phyloP scores from a whole-genome alignment of 2,329 filamentous ascomycete species.

The Sporothrix curviconia region DNA sequence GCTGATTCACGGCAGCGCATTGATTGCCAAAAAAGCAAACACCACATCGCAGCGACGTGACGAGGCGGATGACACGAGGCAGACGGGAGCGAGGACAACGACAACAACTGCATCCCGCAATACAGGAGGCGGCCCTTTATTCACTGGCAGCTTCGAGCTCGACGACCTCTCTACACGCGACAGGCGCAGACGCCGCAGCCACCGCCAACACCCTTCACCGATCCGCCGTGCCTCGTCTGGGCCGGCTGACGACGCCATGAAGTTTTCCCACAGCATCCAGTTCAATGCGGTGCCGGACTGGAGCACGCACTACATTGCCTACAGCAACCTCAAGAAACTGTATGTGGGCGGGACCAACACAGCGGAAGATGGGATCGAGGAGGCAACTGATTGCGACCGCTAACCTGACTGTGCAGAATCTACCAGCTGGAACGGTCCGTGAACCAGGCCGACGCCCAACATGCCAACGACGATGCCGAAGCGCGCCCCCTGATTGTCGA shows the following conservation, averaged over 20 bases:
- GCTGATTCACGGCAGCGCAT: background rate
- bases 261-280: slow-evolving; percentile 98
- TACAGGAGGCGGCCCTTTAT: background rate
- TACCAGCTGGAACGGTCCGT: slow-evolving; percentile 87
- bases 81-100: background rate
- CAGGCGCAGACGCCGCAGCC: background rate
- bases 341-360: slow-evolving; percentile 29
- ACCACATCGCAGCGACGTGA: background rate
- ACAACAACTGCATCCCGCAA: background rate
- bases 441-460: slow-evolving; percentile 50
- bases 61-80: background rate
- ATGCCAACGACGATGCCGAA: slow-evolving; percentile 65
- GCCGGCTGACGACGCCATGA: slow-evolving; percentile 61
- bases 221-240: slow-evolving; percentile 18
- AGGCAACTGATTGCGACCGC: background rate
- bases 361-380: no score
- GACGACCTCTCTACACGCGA: background rate
- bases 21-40: background rate
- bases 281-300: slow-evolving; percentile 99
- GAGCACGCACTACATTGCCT: slow-evolving; percentile 96
- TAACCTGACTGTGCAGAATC: slow-evolving; percentile 52
- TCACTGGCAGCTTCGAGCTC: slow-evolving; percentile 6
- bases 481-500: slow-evolving; percentile 71
- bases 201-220: background rate
- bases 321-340: slow-evolving; percentile 98